Conservation (phyloP, 306 rosid genomes). For the Alnus glutinosa region DNA sequence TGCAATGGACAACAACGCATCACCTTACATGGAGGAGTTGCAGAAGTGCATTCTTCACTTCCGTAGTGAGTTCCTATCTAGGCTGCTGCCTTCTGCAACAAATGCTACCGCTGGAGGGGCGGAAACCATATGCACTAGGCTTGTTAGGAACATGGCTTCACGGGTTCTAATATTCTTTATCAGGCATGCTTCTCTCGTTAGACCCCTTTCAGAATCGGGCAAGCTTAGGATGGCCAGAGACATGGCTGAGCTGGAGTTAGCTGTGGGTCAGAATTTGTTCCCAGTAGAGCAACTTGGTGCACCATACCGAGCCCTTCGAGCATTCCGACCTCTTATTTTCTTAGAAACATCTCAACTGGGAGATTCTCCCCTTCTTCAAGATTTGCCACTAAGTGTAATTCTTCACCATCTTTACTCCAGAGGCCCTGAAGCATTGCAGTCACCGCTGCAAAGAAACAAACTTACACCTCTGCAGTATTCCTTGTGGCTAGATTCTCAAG, state of each 20-base stretch:
- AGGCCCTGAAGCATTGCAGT: constrained; percentile 86
- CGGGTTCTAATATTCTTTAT: constrained; percentile 89
- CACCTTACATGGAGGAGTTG: constrained; percentile 99
- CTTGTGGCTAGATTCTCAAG: constrained; percentile 96
- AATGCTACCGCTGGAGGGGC: constrained; percentile 41
- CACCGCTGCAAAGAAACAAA: constrained; percentile 90
- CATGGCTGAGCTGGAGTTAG: constrained; percentile 97
- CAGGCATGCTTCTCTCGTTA: constrained; percentile 93
- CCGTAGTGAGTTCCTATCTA: constrained; percentile 81
- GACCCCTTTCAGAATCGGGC: constrained; percentile 99
- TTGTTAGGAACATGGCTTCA: constrained; percentile 93
- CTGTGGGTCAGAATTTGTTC: constrained; percentile 90
- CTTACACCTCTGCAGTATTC: constrained; percentile 88
- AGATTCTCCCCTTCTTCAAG: constrained; percentile 90
- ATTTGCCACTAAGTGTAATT: constrained; percentile 79
- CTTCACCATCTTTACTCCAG: constrained; percentile 94
- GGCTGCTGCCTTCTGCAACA: constrained; percentile 71
- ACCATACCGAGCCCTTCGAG: constrained; percentile 91
- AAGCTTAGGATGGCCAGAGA: constrained; percentile 98
- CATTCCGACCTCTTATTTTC: constrained; percentile 96
- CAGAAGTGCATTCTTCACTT: constrained; percentile 90
- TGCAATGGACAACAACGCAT: constrained; percentile 89
- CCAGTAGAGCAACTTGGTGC: constrained; percentile 97
- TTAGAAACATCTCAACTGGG: constrained; percentile 92
- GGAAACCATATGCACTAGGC: constrained; percentile 90